Percentiles rank a stretch among this genome's conserved stretches.
Conservation (phyloP, 805 yeast genomes). For the Metschnikowia lochheadii region DNA sequence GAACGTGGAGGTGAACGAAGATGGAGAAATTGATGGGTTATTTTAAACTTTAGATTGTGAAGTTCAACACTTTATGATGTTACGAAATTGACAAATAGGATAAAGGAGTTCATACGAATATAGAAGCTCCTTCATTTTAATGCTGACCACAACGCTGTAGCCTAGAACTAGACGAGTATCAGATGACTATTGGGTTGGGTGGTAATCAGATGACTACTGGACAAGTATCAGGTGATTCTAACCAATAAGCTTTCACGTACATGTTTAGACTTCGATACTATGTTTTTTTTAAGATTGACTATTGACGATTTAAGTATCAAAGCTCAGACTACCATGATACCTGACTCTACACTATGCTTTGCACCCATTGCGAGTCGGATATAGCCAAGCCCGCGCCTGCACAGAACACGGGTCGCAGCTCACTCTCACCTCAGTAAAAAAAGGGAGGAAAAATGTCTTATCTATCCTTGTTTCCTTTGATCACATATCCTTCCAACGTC, state of each 20-base stretch:
- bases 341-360: not conserved
- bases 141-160: too few species aligned
- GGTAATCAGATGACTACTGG: too few species aligned
- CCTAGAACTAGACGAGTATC: too few species aligned
- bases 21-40: conserved; percentile 80
- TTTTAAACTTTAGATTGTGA: conserved; percentile 36
- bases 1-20: conserved; percentile 78
- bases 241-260: not conserved
- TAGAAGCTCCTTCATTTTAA: too few species aligned
- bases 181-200: too few species aligned
- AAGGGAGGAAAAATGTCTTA: conserved; percentile 6
- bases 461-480: conserved; percentile 1
- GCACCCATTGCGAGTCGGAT: conserved; percentile 2
- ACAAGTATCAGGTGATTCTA: too few species aligned
- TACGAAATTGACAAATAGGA: conserved; percentile 10
- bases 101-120: not conserved
- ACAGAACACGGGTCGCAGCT: not conserved
- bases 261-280: not conserved
- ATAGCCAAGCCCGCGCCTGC: not conserved
- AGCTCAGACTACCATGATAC: too few species aligned
- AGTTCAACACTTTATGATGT: conserved; percentile 23
- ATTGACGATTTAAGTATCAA: too few species aligned
- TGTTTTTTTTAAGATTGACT: too few species aligned
- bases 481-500: not conserved
- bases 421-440: conserved; percentile 2